phyloP scores from a whole-genome alignment of 106 monocot genomes.

The Apostasia ramifera region DNA sequence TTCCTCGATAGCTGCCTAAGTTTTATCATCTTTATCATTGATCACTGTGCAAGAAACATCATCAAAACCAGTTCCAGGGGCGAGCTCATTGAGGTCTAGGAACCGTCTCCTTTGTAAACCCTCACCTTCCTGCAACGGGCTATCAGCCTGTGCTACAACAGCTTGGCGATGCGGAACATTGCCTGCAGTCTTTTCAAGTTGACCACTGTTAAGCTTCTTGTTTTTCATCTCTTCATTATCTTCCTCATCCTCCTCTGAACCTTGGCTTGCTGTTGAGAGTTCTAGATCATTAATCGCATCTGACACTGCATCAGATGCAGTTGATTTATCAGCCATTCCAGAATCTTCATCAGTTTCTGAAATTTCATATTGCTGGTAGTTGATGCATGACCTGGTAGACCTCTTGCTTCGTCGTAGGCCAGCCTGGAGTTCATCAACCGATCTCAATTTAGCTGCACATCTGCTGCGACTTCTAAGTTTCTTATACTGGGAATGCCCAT shows the following conservation, averaged over 20 bases:
- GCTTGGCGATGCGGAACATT: slow-evolving; percentile 16
- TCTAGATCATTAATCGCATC: slow-evolving; percentile 52
- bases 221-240: slow-evolving; percentile 27
- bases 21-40: slow-evolving; percentile 53
- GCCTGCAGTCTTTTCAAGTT: slow-evolving; percentile 13
- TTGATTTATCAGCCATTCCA: slow-evolving; percentile 26
- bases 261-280: slow-evolving; percentile 44
- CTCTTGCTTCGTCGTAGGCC: slow-evolving; percentile 82
- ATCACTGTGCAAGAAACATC: slow-evolving; percentile 32
- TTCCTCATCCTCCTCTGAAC: slow-evolving; percentile 21
- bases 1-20: not conserved
- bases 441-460: slow-evolving; percentile 39
- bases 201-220: slow-evolving; percentile 7
- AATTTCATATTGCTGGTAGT: slow-evolving; percentile 70
- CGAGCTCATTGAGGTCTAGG: slow-evolving; percentile 89
- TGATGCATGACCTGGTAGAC: slow-evolving; percentile 47
- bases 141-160: slow-evolving; percentile 15
- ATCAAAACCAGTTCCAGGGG: slow-evolving; percentile 72
- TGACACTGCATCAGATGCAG: slow-evolving; percentile 36
- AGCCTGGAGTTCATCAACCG: slow-evolving; percentile 53
- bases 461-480: slow-evolving; percentile 28
- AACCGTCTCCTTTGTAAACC: slow-evolving; percentile 29
- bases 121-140: slow-evolving; percentile 8
- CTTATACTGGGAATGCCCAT: slow-evolving; percentile 24
- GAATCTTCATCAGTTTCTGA: slow-evolving; percentile 64